A percentile compares a stretch with the other conserved stretches of the same genome.
Conservation (phyloP, 768 basidiomycete genomes). For the Mycena alexandri region DNA sequence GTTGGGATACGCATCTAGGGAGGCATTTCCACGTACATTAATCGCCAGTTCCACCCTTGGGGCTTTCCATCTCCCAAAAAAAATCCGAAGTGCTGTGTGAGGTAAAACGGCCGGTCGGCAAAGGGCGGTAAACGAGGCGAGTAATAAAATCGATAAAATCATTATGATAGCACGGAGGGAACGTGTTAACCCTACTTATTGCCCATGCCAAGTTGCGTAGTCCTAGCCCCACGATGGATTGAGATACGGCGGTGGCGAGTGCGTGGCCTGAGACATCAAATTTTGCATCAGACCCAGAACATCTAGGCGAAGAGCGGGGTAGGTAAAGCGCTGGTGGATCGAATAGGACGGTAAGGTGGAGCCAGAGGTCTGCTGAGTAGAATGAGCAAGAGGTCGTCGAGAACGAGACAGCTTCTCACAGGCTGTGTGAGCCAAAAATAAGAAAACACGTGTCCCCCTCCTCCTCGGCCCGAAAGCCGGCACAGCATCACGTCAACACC, state of each 20-base stretch:
- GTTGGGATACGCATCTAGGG: neutral
- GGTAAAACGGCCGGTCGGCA: no score
- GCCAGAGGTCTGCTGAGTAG: neutral
- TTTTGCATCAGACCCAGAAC: no score
- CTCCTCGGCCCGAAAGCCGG: neutral
- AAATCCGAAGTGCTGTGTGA: slow-evolving; percentile 5
- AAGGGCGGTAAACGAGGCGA: no score
- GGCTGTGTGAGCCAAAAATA: neutral
- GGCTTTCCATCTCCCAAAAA: neutral
- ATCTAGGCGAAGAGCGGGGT: no score
- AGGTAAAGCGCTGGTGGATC: no score
- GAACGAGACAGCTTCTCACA: no score
- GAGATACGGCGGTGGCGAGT: neutral
- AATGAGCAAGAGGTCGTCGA: slow-evolving; percentile 2
- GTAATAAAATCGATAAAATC: slow-evolving; percentile 21
- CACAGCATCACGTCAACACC: slow-evolving; percentile 6
- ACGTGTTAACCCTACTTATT: neutral
- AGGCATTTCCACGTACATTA: neutral
- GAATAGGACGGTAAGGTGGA: neutral
- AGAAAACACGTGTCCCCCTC: neutral
- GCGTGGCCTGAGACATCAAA: no score
- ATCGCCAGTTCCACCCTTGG: neutral
- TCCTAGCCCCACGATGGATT: neutral
- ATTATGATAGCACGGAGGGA: neutral
- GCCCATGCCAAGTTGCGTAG: neutral